These are phyloP conservation scores for Opeltia flavorubescens DNA, from an alignment of 495 filamentous ascomycete species.

Conservation along the genomic window DNA sequence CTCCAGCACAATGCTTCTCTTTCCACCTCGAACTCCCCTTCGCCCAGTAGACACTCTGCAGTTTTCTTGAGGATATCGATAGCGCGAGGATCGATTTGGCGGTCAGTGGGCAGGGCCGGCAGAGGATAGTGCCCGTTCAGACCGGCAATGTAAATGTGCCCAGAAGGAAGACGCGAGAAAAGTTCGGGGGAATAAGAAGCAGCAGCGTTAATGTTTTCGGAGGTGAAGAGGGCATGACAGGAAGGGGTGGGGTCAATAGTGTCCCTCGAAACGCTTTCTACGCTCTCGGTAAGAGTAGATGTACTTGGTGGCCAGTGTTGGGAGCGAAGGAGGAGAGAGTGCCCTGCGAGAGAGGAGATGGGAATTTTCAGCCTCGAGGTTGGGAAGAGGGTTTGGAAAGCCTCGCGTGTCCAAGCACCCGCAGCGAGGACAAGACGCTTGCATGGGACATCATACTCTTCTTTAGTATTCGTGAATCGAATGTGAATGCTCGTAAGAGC, in stretches of 20 bases:
- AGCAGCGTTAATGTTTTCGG: constrained; percentile 19
- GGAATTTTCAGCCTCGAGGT: constrained; percentile 32
- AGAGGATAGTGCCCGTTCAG: constrained; percentile 50
- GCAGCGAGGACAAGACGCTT: constrained; percentile 48
- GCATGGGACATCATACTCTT: constrained; percentile 26
- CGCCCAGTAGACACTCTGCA: constrained; percentile 42
- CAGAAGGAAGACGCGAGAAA: constrained; percentile 45
- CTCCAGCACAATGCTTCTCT: constrained; percentile 59
- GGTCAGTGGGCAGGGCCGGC: constrained; percentile 38
- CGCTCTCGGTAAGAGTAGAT: neutral
- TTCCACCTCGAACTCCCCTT: constrained; percentile 44
- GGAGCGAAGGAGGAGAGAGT: constrained; percentile 53
- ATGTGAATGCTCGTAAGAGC: constrained; percentile 39
- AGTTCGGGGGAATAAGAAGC: constrained; percentile 57
- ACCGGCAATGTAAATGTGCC: constrained; percentile 61
- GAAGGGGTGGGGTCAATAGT: too few relatives aligned
- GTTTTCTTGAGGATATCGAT: constrained; percentile 39
- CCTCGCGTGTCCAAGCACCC: constrained; percentile 53
- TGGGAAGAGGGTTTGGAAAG: constrained; percentile 52
- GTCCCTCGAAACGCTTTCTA: neutral
- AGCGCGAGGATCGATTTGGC: constrained; percentile 26
- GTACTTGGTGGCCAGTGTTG: constrained; percentile 36
- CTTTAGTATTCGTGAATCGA: constrained; percentile 13
- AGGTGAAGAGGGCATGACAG: constrained; percentile 62
- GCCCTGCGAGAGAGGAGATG: constrained; percentile 51